Percentiles rank a stretch among this genome's conserved stretches.
Conservation (phyloP, 805 yeast genomes). For the Yamadazyma takamatsuzukensis region DNA sequence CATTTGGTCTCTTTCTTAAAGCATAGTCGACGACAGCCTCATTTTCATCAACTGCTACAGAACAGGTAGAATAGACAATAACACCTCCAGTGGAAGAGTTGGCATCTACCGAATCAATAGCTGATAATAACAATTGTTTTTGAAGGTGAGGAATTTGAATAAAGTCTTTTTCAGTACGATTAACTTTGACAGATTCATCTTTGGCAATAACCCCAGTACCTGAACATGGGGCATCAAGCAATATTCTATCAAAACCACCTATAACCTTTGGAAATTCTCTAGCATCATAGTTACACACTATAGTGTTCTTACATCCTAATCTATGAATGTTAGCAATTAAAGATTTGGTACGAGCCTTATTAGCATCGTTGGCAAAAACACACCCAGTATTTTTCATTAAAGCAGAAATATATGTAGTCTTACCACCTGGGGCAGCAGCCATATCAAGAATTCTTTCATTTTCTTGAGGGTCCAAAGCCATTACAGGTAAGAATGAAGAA, state of each 20-base stretch:
- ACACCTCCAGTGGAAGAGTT: conserved; percentile 87
- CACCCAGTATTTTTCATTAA: conserved; percentile 98
- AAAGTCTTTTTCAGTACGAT: conserved; percentile 94
- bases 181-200: conserved; percentile 90
- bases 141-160: conserved; percentile 95
- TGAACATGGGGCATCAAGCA: conserved; percentile 98
- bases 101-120: conserved; percentile 97
- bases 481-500: conserved; percentile 93
- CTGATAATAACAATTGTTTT: conserved; percentile 87
- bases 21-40: conserved; percentile 99
- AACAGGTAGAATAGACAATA: conserved; percentile 96
- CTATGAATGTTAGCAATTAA: conserved; percentile 96
- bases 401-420: conserved; percentile 91
- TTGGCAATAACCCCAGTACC: conserved; percentile 99
- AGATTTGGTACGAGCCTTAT: conserved; percentile 93
- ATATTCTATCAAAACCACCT: conserved; percentile 95
- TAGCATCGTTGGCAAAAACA: conserved; percentile 95
- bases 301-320: conserved; percentile 92
- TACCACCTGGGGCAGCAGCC: conserved; percentile 99
- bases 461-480: conserved; percentile 98
- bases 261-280: conserved; percentile 97
- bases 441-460: conserved; percentile 93
- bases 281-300: conserved; percentile 97
- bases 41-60: conserved; percentile 96
- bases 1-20: conserved; percentile 92